Evolutionary conservation across 129 eudicot genomes (phyloP).

Genomic region (Ambrosia artemisiifolia): DNA sequence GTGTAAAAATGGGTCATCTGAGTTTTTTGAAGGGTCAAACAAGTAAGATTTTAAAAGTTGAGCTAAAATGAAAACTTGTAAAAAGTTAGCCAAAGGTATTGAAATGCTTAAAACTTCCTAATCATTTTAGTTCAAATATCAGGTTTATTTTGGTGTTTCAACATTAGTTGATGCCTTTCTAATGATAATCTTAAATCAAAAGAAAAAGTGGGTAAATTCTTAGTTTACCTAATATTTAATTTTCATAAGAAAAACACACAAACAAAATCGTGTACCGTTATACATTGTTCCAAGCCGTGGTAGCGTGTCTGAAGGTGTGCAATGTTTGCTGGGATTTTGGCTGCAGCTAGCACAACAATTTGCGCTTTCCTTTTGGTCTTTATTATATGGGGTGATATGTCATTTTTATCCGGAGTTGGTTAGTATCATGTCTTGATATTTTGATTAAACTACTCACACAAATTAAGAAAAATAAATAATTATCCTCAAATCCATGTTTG

Average conservation of each 20-base stretch:
- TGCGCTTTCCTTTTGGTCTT: constrained; percentile 76
- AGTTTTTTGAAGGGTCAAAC: background rate
- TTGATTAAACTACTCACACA: constrained; percentile 1
- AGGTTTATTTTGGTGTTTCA: constrained; percentile 98
- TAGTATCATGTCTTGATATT: constrained; percentile 12
- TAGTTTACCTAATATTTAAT: background rate
- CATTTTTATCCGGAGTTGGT: constrained; percentile 97
- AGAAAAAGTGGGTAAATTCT: constrained; percentile 79
- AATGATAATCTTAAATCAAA: constrained; percentile 77
- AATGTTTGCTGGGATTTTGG: constrained; percentile 88
- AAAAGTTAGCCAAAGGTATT: background rate
- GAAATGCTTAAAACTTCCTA: background rate
- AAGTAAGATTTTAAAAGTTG: background rate
- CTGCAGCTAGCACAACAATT: constrained; percentile 73
- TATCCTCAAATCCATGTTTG: background rate
- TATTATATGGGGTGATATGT: constrained; percentile 98
- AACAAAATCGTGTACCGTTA: background rate
- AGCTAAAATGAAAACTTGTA: background rate
- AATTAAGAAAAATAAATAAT: background rate
- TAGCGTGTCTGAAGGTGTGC: constrained; percentile 92
- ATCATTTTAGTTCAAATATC: background rate
- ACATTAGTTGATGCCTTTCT: constrained; percentile 84
- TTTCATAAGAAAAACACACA: background rate
- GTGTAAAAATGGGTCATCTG: no score
- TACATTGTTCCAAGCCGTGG: constrained; percentile 64